These are phyloP conservation scores for Xylaria nigripes DNA, from an alignment of 495 filamentous ascomycete genomes.

Conservation along the genomic window DNA sequence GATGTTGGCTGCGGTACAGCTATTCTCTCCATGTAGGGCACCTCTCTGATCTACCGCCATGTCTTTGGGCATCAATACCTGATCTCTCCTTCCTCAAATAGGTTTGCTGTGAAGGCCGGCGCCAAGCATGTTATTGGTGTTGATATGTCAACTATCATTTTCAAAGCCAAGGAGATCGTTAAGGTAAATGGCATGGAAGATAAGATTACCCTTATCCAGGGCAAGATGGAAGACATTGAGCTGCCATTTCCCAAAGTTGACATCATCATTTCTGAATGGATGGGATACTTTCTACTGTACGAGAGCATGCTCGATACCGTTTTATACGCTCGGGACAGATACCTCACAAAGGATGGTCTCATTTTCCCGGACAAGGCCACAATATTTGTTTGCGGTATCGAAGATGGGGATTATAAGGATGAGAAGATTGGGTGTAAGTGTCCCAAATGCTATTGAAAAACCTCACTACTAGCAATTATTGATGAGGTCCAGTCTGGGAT, in stretches of 20 bases:
- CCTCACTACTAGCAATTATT: constrained; percentile 21
- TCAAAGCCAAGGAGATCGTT: constrained; percentile 77
- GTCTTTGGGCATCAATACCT: constrained; percentile 4
- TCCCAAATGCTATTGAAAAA: neutral
- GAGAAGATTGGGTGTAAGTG: constrained; percentile 58
- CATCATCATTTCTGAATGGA: constrained; percentile 96
- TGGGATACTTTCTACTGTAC: constrained; percentile 91
- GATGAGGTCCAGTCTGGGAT: constrained; percentile 55
- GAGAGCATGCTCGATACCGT: constrained; percentile 96
- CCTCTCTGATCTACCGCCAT: neutral
- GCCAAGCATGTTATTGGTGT: constrained; percentile 87
- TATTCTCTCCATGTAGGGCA: constrained; percentile 71
- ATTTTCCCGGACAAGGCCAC: constrained; percentile 90
- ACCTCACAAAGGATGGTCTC: constrained; percentile 64
- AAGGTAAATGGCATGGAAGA: constrained; percentile 70
- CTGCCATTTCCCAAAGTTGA: constrained; percentile 78
- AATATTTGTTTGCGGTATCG: constrained; percentile 75
- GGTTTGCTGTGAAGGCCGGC: constrained; percentile 83
- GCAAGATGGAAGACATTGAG: constrained; percentile 86
- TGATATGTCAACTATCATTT: constrained; percentile 89
- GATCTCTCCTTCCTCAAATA: constrained; percentile 11
- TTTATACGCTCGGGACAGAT: constrained; percentile 77
- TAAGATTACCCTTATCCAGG: constrained; percentile 71
- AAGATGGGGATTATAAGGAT: constrained; percentile 76
- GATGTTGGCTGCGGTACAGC: constrained; percentile 92